Percentiles rank a stretch among this genome's conserved stretches.
Conservation (phyloP, 192 early-diverging fungal genomes). For the Mortierella alpina region DNA sequence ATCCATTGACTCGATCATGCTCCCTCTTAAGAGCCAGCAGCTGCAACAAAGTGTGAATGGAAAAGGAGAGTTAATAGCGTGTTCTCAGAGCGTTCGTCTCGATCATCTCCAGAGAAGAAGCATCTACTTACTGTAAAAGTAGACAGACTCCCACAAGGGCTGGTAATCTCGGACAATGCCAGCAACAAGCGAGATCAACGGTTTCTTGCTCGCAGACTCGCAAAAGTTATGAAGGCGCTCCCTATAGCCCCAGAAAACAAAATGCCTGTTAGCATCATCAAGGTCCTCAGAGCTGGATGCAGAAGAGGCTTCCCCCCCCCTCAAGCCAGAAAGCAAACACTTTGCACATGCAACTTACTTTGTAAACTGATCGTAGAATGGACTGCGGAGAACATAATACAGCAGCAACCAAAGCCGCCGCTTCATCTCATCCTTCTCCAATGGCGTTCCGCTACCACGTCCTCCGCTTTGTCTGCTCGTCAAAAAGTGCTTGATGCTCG, state of each 20-base stretch:
- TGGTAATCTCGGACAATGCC: slow-evolving; percentile 89
- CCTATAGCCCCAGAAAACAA: slow-evolving; percentile 34
- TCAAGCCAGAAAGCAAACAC: too few species aligned
- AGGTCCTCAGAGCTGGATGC: background rate
- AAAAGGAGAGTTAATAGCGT: background rate
- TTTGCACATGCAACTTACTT: slow-evolving; percentile 58
- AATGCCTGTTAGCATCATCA: background rate
- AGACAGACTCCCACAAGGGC: slow-evolving; percentile 88
- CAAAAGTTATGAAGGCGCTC: slow-evolving; percentile 72
- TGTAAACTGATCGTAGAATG: slow-evolving; percentile 85
- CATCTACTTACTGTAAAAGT: slow-evolving; percentile 79
- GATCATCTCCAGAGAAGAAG: background rate
- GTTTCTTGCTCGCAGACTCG: slow-evolving; percentile 74
- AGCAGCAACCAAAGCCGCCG: slow-evolving; percentile 78
- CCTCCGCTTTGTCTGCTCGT: slow-evolving; percentile 28
- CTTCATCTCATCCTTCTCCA: slow-evolving; percentile 85
- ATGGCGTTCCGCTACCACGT: slow-evolving; percentile 58
- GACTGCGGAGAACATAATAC: slow-evolving; percentile 87
- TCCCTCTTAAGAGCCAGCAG: slow-evolving; percentile 21
- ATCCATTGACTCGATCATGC: background rate
- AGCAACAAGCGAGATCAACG: slow-evolving; percentile 80
- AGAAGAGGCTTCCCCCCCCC: too few species aligned
- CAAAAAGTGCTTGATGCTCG: slow-evolving; percentile 54
- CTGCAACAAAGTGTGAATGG: background rate
- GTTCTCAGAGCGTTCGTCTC: too few species aligned